Base-by-base conservation (phyloP, 1,284 basidiomycete genomes). In the Sporisorium scitamineum region DNA sequence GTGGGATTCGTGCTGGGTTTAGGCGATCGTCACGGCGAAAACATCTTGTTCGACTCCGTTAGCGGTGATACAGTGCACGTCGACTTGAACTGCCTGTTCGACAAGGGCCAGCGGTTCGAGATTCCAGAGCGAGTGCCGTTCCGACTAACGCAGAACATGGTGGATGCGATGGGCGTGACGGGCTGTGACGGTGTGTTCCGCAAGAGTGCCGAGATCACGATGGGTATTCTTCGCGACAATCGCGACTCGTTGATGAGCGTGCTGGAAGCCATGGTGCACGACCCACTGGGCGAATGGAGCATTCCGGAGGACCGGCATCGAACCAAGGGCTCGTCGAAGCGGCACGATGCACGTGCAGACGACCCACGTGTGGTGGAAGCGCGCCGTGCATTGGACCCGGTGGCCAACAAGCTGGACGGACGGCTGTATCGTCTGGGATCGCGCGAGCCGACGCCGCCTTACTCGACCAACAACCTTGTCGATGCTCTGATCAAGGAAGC, bases 21-120 rank as follows among this genome's bases (percentile, higher is more conserved):
- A n/a, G 97, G 97, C 14, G 97, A 99, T 86, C 90, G 97, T 50
- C 97, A 99, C 85, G 92, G 93, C 79, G 97, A 99, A 86, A 99
- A 99, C 83, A 97, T 99, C 53, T 88, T 99, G 11, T 90, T 99
- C 47, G 97, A 99, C 82, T 89, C 89, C 2, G 91, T 91, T 64
- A 92, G 91, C 0, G 97, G 97, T 4, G 95, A 97, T 83, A 91
- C 93, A 2, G 92, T 99, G 2, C 97, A 99, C 80, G 95, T 99
- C 53, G 97, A 99, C 86, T 94, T 99, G 80, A 98, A 99, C 85
- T 98, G 95, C 87, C 88, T 99, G 13, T 99, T 99, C 80, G 97
- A 99, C 79, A 96, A 94, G 89, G 94, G 82, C 9, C 93, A 93
- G 87, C 89, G 89, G 3, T 89, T 99, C 50, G 94, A 96, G 80